Base-by-base conservation (phyloP, 1,284 basidiomycete genomes). In the Volvariella volvacea region DNA sequence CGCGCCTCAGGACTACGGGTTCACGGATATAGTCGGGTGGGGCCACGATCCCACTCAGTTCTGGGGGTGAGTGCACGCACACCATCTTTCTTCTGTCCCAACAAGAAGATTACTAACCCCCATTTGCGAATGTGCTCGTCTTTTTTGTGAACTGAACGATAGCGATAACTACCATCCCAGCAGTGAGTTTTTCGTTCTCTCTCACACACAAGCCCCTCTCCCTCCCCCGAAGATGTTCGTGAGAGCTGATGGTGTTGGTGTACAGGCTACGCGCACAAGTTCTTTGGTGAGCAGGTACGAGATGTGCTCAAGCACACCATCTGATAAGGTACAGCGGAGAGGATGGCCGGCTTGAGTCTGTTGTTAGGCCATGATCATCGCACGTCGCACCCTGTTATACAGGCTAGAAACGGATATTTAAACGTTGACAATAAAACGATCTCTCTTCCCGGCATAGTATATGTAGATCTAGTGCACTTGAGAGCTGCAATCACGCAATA, bases 1-100 rank as follows among this genome's bases (percentile, higher is more conserved):
- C 57, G 51, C 62, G 36, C 74, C 76, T 1, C 65, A 61, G 0
- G 52, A 64, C 6, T 79, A 70, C 47, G 78, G 78, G 1, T 80
- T 80, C 55, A 61, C 65, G 17, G 76, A 79, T 49, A 66, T 64
- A 4, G 70, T 68, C 0, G 70, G 71, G 0, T 78, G 65, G 45
- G 78, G 78, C 3, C 58, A 57, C 16, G 59, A 52, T 9, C 47
- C 68, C 8, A 67, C 65, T 15, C 63, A 71, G 48, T 80, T 81
- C 67, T 80, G 77, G 78, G 74, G 71, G 74, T 76, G 50, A 48
- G 71, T n/a, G n/a, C n/a, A n/a, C n/a, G n/a, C n/a, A n/a, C n/a
- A n/a, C n/a, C 45, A 8, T 28, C 17, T 12, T 16, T 15, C 19
- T 14, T 44, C 39, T 30, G 25, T 16, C 22, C 28, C 30, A 25